Evolutionary conservation across 805 yeast genomes (phyloP).

Genomic region (Hanseniaspora lachancei): DNA sequence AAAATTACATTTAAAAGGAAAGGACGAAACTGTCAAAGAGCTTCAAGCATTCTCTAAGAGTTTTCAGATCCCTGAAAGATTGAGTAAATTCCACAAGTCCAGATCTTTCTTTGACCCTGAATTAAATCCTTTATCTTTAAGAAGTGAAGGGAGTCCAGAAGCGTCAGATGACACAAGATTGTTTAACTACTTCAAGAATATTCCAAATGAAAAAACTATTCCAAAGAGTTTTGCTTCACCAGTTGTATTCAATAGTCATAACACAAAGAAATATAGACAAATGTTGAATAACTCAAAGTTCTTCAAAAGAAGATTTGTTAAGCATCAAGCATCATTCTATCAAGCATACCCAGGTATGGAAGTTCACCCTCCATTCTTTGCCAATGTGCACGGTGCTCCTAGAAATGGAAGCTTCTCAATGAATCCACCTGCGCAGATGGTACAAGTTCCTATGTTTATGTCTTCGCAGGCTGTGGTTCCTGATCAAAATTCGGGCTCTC

Average conservation of each 20-base stretch:
- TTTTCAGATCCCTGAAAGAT: constrained; percentile 1
- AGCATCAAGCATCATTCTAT: not conserved
- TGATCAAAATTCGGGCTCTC: not conserved
- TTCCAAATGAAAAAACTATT: not conserved
- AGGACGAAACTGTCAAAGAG: constrained; percentile 10
- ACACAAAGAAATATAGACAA: constrained; percentile 2
- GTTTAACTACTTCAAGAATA: constrained; percentile 3
- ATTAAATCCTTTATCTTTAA: not conserved
- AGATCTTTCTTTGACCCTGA: not conserved
- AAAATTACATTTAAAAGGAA: constrained; percentile 7
- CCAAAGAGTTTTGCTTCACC: constrained; percentile 8
- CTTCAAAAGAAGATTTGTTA: not conserved
- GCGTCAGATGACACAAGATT: not conserved
- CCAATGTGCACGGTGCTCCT: not conserved
- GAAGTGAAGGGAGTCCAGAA: not conserved
- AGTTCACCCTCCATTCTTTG: not conserved
- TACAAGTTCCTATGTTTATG: constrained; percentile 3
- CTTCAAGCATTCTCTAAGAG: constrained; percentile 6
- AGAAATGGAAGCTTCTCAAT: constrained; percentile 2
- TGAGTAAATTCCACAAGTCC: not conserved
- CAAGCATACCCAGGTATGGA: not conserved
- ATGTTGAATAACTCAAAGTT: not conserved
- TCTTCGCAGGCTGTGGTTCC: not conserved
- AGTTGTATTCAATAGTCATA: not conserved
- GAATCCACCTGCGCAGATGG: not conserved